Percentiles rank a stretch among this genome's conserved stretches.
Evolutionary conservation across 257 asterid species (phyloP).

Genomic region (Petunia secreta): DNA sequence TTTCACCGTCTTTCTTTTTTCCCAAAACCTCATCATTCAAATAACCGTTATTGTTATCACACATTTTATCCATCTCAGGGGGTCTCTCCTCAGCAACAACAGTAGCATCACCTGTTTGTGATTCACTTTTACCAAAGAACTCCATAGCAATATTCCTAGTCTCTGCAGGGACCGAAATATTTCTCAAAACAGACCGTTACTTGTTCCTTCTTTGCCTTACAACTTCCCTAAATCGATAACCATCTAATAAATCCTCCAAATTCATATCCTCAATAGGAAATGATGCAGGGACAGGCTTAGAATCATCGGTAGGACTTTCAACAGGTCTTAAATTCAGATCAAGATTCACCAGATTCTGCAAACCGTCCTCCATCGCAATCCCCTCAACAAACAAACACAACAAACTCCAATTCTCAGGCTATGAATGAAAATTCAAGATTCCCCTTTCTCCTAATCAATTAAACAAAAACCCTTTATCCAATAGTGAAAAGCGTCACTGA

Average conservation of each 20-base stretch:
- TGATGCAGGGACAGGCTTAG: conserved; percentile 43
- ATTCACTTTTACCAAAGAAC: conserved; percentile 49
- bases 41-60: conserved; percentile 54
- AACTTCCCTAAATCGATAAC: conserved; percentile 54
- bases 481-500: too few relatives aligned
- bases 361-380: conserved; percentile 63
- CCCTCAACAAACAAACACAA: background rate
- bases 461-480: conserved; percentile 30
- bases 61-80: conserved; percentile 43
- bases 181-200: conserved; percentile 76
- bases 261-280: conserved; percentile 57
- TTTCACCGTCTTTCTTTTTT: conserved; percentile 65
- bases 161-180: conserved; percentile 64
- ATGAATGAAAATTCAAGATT: conserved; percentile 25
- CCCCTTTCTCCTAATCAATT: conserved; percentile 26
- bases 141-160: conserved; percentile 69
- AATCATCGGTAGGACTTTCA: conserved; percentile 58
- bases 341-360: conserved; percentile 68
- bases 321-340: conserved; percentile 94
- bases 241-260: conserved; percentile 71
- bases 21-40: conserved; percentile 52
- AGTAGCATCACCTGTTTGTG: conserved; percentile 81
- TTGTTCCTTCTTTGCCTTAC: conserved; percentile 59
- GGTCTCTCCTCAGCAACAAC: conserved; percentile 57
- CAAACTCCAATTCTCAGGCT: conserved; percentile 25